Base-by-base conservation (phyloP, 139 green algal species). In the Picochlorum sp. region DNA sequence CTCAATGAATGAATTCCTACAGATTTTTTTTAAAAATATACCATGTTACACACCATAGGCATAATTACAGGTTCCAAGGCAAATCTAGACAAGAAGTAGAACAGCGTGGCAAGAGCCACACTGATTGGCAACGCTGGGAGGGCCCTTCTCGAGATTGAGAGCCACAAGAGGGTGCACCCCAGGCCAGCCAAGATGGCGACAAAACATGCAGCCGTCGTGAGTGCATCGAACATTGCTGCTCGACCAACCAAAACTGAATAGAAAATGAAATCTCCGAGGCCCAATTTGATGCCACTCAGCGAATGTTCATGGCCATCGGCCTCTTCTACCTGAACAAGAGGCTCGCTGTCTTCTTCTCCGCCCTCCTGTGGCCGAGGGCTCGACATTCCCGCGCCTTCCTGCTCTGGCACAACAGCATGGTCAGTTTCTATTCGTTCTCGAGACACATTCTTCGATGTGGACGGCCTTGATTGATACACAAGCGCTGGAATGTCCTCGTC, bases 181-280 rank as follows among this genome's bases (percentile, higher is more conserved):
- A 97, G 74, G 10, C 91, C 91, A 8, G 85, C 72, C 3, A 92
- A 71, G 51, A 95, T 85, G 24, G 82, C 83, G 10, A 91, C 52
- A 67, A 86, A 95, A 24, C 79, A 83, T 10, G 65, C 70, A 62
- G 83, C 71, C 11, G 91, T 89, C 14, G 89, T 96, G 68, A 97
- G 87, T 69, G 88, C 83, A 71, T 98, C 92, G 67, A 95, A 96
- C 86, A 96, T 95, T 5, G 91, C 87, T 6, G 93, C 93, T 2
- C 92, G 75, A 0, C 88, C 89, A n/a, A 96, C 88, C 18, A 98
- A 77, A 57, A 98, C 81, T 16, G 21, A 50, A 45, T 79, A 79
- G 72, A 98, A 98, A 59, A 98, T 97, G 77, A 98, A 97, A 80
- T 98, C 93, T 6, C 69, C 69, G 7, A 98, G 67, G 23, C 93